Evolutionary conservation across 2,329 filamentous ascomycete genomes (phyloP), one percentile per base, ranked within the genome.

Genomic region (Trichoderma oligosporum): DNA sequence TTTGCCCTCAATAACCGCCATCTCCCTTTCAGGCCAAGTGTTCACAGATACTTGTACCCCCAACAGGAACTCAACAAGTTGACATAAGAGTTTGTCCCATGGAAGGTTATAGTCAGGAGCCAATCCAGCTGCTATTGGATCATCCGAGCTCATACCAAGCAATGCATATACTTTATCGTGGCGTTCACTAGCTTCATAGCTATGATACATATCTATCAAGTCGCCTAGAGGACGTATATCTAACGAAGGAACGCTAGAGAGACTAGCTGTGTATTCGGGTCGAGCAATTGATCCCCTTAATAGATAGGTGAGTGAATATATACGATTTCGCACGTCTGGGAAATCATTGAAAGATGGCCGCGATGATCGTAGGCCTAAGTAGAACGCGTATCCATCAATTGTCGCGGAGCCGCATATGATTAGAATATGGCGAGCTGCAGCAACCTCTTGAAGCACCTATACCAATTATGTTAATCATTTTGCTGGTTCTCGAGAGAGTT

Each of bases 121-220:
- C 20, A 61, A 7, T 4, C 42, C 49, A 16, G 41, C 12, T 0
- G 6, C 24, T 2, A n/a, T 14, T 4, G 33, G 49, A 20, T 55
- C 20, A 33, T 55, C 41, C 5, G 58, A 60, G 7, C 49, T 55
- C 52, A 65, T 64, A 20, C 63, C 61, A 4, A 65, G 57, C 2
- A 61, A 39, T 5, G 61, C 63, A 48, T 64, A 65, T 4, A 65
- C 59, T 25, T 63, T 65, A 35, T 65, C 63, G 18, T 60, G 61
- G n/a, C 59, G 58, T 36, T 65, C 63, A 11, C 59, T 58, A 7
- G 63, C 58, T 20, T 62, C 61, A 25, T 52, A 49, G 2, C 49
- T 25, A 12, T 55, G 56, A 29, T 58, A 58, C 56, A 55, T 55
- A 31, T 58, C 56, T 16, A 58, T 39, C 6, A 58, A 33, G 11